Base-by-base conservation (phyloP, 2,329 filamentous ascomycete species). In the Fusarium sp. region DNA sequence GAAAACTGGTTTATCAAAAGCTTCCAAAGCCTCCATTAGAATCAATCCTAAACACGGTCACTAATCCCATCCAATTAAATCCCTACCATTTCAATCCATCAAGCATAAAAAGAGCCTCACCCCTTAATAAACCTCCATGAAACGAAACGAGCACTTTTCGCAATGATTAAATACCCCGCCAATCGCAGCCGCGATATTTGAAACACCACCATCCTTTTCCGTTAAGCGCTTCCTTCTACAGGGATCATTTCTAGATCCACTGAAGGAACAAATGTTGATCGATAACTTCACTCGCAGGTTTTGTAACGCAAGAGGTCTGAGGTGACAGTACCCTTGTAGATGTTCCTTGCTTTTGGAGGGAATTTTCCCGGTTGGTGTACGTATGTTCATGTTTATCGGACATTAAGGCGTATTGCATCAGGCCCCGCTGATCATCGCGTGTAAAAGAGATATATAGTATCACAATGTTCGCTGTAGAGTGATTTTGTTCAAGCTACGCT, bases 121-220 rank as follows among this genome's bases (percentile, higher is more conserved):
- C 66, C 63, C 58, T 68, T 69, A 69, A 69, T 69, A 44, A 53
- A 48, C 44, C 13, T n/a, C 38, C 15, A 33, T 62, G 57, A 68
- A 69, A 69, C 66, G 58, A 69, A 69, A 69, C 66, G 57, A 68
- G 64, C 39, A 35, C 15, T 47, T 66, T 33, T 44, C 42, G 36
- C 28, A 24, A 26, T n/a, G n/a, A 20, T 42, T 64, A 51, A 48
- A 50, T 63, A 55, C 39, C 66, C 63, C 66, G 65, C 72, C 72
- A 75, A 72, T 74, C 4, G 60, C 56, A 67, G 30, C 41, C 28
- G 7, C 48, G 38, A 50, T n/a, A 75, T 72, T 75, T 74, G 65
- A 72, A 72, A 74, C 72, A 10, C 30, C 20, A 28, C 15, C 39
- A 31, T 14, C 50, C 44, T 35, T 54, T 50, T 54, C 71, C 45